These are phyloP conservation scores for Spathaspora passalidarum DNA, from an alignment of 805 yeast species.

Conservation along the genomic window DNA sequence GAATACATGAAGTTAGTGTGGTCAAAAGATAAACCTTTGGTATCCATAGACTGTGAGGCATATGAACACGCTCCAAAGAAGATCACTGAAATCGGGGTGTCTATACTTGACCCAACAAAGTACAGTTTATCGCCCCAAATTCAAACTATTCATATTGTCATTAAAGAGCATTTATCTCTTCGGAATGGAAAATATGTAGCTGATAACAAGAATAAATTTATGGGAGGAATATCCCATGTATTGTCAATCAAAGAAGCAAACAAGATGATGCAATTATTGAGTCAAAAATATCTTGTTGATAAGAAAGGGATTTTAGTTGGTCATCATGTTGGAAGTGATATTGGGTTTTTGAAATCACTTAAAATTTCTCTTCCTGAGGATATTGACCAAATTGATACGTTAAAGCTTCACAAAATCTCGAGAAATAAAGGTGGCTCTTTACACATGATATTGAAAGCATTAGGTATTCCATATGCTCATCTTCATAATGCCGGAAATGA, in stretches of 20 bases:
- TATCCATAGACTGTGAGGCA: slow-evolving; percentile 59
- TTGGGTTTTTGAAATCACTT: slow-evolving; percentile 45
- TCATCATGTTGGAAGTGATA: slow-evolving; percentile 55
- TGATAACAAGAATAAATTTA: slow-evolving; percentile 49
- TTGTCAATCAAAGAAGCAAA: slow-evolving; percentile 35
- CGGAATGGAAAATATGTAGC: slow-evolving; percentile 52
- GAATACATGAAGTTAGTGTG: slow-evolving; percentile 20
- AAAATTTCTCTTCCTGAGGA: slow-evolving; percentile 46
- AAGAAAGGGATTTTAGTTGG: slow-evolving; percentile 49
- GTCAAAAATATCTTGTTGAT: slow-evolving; percentile 40
- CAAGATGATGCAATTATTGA: slow-evolving; percentile 37
- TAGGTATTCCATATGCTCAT: slow-evolving; percentile 55
- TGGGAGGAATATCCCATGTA: slow-evolving; percentile 49
- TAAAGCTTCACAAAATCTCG: slow-evolving; percentile 37
- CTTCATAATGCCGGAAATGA: slow-evolving; percentile 75
- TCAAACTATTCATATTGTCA: slow-evolving; percentile 41
- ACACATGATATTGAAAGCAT: slow-evolving; percentile 42
- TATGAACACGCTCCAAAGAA: slow-evolving; percentile 42
- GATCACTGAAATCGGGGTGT: slow-evolving; percentile 59
- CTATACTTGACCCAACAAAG: slow-evolving; percentile 50
- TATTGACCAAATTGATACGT: slow-evolving; percentile 44
- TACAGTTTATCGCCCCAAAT: slow-evolving; percentile 38
- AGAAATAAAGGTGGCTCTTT: slow-evolving; percentile 46
- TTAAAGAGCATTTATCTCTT: slow-evolving; percentile 39
- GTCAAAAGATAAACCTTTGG: slow-evolving; percentile 27